Conservation (phyloP, 306 rosid species). For the Quercus rubra region DNA sequence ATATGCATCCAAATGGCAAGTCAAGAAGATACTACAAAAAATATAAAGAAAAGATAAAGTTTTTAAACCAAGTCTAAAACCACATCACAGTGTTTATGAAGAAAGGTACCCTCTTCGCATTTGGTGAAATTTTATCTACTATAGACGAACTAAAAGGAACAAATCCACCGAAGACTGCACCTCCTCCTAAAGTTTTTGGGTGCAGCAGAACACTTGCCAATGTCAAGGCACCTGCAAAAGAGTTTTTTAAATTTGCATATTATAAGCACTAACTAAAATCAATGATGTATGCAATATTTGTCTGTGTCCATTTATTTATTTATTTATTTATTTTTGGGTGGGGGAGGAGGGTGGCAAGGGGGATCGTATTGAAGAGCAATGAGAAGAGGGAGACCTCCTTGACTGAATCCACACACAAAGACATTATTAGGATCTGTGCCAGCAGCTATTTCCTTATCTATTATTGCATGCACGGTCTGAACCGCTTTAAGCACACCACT, state of each 20-base stretch:
- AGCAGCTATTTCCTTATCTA: slow-evolving; percentile 79
- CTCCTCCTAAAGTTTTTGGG: slow-evolving; percentile 92
- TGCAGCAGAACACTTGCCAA: slow-evolving; percentile 81
- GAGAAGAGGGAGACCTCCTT: slow-evolving; percentile 64
- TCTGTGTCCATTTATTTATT: too few species aligned
- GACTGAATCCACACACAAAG: slow-evolving; percentile 90
- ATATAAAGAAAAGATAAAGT: not conserved
- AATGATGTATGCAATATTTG: not conserved
- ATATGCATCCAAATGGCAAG: not conserved
- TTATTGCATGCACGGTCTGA: slow-evolving; percentile 67
- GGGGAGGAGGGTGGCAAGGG: not conserved
- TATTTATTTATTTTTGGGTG: too few species aligned
- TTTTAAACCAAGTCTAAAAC: not conserved
- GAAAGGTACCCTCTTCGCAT: slow-evolving; percentile 67
- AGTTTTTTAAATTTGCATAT: slow-evolving; percentile 5
- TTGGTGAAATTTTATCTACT: slow-evolving; percentile 46
- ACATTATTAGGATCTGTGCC: slow-evolving; percentile 73
- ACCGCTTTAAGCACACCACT: slow-evolving; percentile 69
- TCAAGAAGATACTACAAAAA: not conserved
- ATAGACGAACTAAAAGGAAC: slow-evolving; percentile 73
- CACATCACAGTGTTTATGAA: not conserved
- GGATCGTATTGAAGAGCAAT: not conserved
- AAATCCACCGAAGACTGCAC: slow-evolving; percentile 88
- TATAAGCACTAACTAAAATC: not conserved
- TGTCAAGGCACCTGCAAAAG: slow-evolving; percentile 74